phyloP scores from a whole-genome alignment of 2,329 filamentous ascomycete species.

The Trichoderma lentiforme region DNA sequence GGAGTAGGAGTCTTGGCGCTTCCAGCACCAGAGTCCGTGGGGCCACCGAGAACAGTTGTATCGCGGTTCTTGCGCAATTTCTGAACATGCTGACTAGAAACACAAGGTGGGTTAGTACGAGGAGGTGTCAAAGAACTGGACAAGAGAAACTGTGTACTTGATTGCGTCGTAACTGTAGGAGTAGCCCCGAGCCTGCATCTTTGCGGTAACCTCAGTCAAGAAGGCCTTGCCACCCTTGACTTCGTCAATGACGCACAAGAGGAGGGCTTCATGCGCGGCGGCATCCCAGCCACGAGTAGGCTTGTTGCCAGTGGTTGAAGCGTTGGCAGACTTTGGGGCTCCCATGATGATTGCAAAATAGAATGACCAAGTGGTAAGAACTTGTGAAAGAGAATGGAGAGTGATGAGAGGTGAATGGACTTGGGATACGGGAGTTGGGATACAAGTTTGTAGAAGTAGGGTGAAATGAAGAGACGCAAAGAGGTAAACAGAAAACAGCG shows the following conservation, averaged over 20 bases:
- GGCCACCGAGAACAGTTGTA: constrained; percentile 25
- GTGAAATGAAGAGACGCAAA: background rate
- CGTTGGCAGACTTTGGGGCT: background rate
- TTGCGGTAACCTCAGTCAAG: constrained; percentile 32
- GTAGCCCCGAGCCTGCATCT: constrained; percentile 36
- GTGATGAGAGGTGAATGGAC: background rate
- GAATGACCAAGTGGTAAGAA: background rate
- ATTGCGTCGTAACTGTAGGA: constrained; percentile 39
- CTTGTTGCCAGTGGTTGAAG: constrained; percentile 21
- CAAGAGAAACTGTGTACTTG: constrained; percentile 32
- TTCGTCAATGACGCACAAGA: constrained; percentile 36
- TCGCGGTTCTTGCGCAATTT: constrained; percentile 41
- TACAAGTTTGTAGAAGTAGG: background rate
- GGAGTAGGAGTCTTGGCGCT: constrained; percentile 23
- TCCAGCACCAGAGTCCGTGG: constrained; percentile 15
- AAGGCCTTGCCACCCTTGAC: constrained; percentile 34
- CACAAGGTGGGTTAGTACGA: constrained; percentile 19
- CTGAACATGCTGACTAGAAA: constrained; percentile 44
- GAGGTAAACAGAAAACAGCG: background rate
- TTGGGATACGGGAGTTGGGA: background rate
- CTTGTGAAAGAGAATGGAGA: background rate
- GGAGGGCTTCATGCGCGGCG: constrained; percentile 37
- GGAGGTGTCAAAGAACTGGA: constrained; percentile 20
- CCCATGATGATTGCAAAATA: constrained; percentile 14
- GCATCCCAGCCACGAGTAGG: constrained; percentile 35